Evolutionary conservation across 345 rosid species (phyloP), one percentile per base, ranked within the genome.

Genomic region (Lumnitzera littorea): DNA sequence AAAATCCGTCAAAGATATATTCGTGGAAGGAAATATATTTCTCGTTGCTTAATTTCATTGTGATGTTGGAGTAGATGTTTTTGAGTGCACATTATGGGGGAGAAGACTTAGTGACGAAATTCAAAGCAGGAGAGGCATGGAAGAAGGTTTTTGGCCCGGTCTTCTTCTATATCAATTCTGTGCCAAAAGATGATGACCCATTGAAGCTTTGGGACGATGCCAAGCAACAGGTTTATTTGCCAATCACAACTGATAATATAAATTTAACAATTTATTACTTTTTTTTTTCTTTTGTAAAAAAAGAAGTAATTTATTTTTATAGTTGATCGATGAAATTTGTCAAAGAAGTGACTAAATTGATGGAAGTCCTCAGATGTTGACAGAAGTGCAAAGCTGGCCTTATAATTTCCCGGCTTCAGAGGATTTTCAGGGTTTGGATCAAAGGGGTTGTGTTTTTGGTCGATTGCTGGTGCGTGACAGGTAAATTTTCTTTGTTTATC

Each of bases 101-200:
- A 58, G 87, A 85, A 24, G 98, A 87, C 41, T 54, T 87, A 77
- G 95, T 85, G 61, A 69, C 77, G 75, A 89, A 79, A 68, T 57
- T 92, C 7, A 66, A 76, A 63, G 68, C 69, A 15, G 88, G 75
- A 20, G 98, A 92, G 76, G 67, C 84, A 43, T 92, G 98, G 98
- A 92, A 89, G 80, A 92, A 92, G 68, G 91, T 87, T 46, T 82
- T 92, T 57, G 94, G 98, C 24, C 98, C 96, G 2, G 87, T 85
- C 64, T 82, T 87, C 51, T 58, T 87, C 59, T 89, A 87, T 65
- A 68, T 92, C 12, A 91, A 91, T 52, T 64, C 78, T 47, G 59
- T 64, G 48, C 48, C 68, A 13, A 73, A 76, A 48, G 67, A 50
- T 46, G 60, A 63, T 3, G 77, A 82, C 53, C 73, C 85, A 2